A percentile compares a stretch with the other conserved stretches of the same genome.
phyloP scores from a whole-genome alignment of 345 rosid species.

The Arabidopsis arenosa region DNA sequence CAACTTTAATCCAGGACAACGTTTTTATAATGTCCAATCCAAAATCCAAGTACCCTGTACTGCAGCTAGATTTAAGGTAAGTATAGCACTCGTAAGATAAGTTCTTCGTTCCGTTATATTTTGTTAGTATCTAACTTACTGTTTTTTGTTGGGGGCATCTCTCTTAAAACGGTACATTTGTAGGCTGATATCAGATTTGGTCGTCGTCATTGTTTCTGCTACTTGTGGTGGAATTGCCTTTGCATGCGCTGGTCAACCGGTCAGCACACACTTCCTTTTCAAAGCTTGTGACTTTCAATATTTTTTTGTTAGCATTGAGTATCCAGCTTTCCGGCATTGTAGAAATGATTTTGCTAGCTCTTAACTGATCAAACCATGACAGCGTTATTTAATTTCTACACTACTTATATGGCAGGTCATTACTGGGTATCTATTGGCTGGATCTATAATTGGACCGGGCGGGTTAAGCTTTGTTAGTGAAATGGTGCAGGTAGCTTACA shows the following conservation, averaged over 20 bases:
- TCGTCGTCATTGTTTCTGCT: constrained; percentile 96
- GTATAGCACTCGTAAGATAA: constrained; percentile 8
- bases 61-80: constrained; percentile 93
- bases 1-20: constrained; percentile 72
- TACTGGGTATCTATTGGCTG: constrained; percentile 92
- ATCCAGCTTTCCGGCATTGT: neutral
- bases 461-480: constrained; percentile 94
- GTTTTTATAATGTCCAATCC: constrained; percentile 95
- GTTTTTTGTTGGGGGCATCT: constrained; percentile 31
- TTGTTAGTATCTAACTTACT: neutral
- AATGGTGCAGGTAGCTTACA: constrained; percentile 90
- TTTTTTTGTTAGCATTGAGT: constrained; percentile 19
- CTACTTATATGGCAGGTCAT: constrained; percentile 65
- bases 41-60: constrained; percentile 92
- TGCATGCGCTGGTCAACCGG: constrained; percentile 99
- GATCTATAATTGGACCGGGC: constrained; percentile 93
- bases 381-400: neutral
- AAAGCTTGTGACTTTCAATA: constrained; percentile 27
- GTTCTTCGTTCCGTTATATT: neutral
- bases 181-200: constrained; percentile 98
- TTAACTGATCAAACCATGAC: constrained; percentile 2
- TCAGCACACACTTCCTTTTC: constrained; percentile 47
- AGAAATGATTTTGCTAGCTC: neutral
- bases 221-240: constrained; percentile 99
- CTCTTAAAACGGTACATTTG: constrained; percentile 38